Evolutionary conservation across 306 rosid genomes (phyloP), one percentile per base, ranked within the genome.

Genomic region (Vachellia collinsii): DNA sequence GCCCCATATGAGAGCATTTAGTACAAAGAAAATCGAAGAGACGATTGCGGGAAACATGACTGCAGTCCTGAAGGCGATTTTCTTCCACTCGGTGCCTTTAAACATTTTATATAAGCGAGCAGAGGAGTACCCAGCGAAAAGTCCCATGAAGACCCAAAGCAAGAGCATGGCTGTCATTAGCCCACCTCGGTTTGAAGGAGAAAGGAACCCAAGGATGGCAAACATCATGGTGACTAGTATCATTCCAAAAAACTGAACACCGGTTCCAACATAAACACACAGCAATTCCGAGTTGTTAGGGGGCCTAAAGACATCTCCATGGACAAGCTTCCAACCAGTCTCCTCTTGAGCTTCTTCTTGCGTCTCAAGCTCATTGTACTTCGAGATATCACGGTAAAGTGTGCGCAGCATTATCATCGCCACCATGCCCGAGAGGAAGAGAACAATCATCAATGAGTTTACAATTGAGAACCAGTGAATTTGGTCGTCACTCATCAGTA

Each of bases 321-420:
- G 99, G 66, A 95, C 99, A 84, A 95, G 98, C 88, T 95, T 95
- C 99, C 99, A 95, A 67, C 99, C 99, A 1, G 98, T 93, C 88
- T 95, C 99, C 85, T 93, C 99, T 78, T 95, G 99, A 34, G 99
- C 99, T 87, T 94, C 99, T 89, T 94, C 99, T 79, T 90, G 97
- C 77, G 99, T 94, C 85, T 94, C 99, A 70, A 94, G 97, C 58
- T 94, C 97, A 79, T 94, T 94, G 89, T 94, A 94, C 84, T 93
- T 94, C 6, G 99, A 92, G 81, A 94, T 94, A 56, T 94, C 98
- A 83, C 99, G 97, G 87, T 90, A 94, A 62, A 94, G 94, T 19
- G 99, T 94, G 17, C 99, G 90, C 44, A 94, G 91, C 99, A 94
- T 94, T 77, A 94, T 94, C 99, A 94, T 94, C 63, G 99, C 99